Evolutionary conservation across 345 rosid species (phyloP).

Genomic region (Salix exigua): DNA sequence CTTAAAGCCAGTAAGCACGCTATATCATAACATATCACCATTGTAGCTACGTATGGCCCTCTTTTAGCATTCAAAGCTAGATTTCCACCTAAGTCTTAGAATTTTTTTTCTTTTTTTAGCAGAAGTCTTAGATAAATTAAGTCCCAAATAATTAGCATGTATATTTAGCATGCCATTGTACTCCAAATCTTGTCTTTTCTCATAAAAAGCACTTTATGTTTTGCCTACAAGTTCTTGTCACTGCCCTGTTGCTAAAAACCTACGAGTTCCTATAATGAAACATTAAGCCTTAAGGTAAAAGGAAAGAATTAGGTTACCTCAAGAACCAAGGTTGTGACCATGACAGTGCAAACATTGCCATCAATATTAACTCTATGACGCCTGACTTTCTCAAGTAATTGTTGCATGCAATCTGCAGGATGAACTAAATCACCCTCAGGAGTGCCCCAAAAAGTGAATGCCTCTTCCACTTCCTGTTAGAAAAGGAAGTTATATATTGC

Average conservation of each 20-base stretch:
- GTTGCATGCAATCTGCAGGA: constrained; percentile 97
- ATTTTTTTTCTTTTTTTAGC: too few relatives aligned
- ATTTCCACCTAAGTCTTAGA: neutral
- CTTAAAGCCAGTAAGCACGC: too few relatives aligned
- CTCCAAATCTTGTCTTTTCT: too few relatives aligned
- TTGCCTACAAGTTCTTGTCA: neutral
- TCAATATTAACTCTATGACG: constrained; percentile 81
- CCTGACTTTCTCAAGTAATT: constrained; percentile 88
- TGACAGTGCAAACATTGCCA: constrained; percentile 86
- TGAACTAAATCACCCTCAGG: constrained; percentile 74
- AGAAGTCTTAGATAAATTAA: neutral
- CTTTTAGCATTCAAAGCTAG: too few relatives aligned
- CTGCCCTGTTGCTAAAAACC: too few relatives aligned
- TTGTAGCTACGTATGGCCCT: too few relatives aligned
- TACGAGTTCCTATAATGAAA: neutral
- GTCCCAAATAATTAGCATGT: neutral
- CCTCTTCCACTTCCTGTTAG: constrained; percentile 79
- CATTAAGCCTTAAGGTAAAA: neutral
- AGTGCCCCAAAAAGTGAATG: constrained; percentile 93
- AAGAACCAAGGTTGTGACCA: constrained; percentile 95
- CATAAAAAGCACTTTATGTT: neutral
- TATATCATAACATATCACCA: too few relatives aligned
- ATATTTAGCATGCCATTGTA: neutral
- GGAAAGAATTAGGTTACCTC: constrained; percentile 55
- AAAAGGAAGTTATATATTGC: constrained; percentile 1